Evolutionary conservation across 371 early-diverging fungal genomes (phyloP).

Genomic region (Umbelopsis sp.): DNA sequence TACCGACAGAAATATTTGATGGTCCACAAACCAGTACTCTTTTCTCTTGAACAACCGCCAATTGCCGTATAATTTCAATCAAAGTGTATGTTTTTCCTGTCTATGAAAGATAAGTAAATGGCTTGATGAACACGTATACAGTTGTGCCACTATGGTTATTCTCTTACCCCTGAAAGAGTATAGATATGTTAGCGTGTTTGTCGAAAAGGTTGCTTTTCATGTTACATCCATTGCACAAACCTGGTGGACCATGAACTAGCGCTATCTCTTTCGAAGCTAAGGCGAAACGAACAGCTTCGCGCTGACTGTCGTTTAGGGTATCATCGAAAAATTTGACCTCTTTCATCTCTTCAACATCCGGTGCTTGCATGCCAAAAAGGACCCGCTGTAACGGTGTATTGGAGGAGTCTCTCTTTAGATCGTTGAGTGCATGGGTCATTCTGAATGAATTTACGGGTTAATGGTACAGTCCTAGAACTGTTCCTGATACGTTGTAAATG

Average conservation of each 20-base stretch:
- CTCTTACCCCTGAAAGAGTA: not conserved
- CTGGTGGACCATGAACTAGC: slow-evolving; percentile 89
- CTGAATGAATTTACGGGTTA: slow-evolving; percentile 4
- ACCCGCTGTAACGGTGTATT: slow-evolving; percentile 41
- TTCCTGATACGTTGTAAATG: not conserved
- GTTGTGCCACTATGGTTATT: too few species aligned
- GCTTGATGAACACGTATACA: not conserved
- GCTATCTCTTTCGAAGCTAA: slow-evolving; percentile 70
- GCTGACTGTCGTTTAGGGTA: slow-evolving; percentile 78
- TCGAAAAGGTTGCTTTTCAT: not conserved
- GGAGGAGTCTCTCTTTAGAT: slow-evolving; percentile 27
- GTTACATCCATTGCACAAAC: slow-evolving; percentile 25
- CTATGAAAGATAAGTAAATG: slow-evolving; percentile 26
- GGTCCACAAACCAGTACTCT: slow-evolving; percentile 93
- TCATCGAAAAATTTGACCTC: slow-evolving; percentile 58
- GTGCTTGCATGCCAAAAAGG: slow-evolving; percentile 44
- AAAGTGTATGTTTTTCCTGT: slow-evolving; percentile 96
- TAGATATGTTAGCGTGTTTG: slow-evolving; percentile 3
- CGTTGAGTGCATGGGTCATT: slow-evolving; percentile 33
- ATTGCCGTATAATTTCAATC: slow-evolving; percentile 85
- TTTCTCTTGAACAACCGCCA: slow-evolving; percentile 62
- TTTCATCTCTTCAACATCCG: slow-evolving; percentile 35
- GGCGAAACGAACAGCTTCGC: slow-evolving; percentile 72
- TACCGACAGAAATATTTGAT: slow-evolving; percentile 91
- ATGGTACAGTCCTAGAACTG: not conserved